phyloP scores from a whole-genome alignment of 2,329 filamentous ascomycete species.

The Tolypocladium inflatum region DNA sequence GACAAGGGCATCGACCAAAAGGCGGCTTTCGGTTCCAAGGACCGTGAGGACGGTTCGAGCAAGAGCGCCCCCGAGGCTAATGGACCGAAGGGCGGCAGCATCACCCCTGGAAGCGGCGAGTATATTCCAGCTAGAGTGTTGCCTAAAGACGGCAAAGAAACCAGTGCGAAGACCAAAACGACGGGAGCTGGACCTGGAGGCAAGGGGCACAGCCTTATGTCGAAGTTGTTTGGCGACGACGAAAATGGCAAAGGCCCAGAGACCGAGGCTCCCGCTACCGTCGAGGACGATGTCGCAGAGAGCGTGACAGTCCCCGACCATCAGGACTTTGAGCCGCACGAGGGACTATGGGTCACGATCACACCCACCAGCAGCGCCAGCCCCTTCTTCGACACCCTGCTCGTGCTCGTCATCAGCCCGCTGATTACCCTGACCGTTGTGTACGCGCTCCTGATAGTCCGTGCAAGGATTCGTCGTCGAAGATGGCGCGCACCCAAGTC shows the following conservation, averaged over 20 bases:
- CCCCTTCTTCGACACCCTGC: slow-evolving; percentile 89
- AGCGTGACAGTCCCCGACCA: slow-evolving; percentile 1
- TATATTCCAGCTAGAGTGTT: slow-evolving; percentile 31
- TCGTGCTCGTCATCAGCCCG: slow-evolving; percentile 94
- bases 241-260: slow-evolving; percentile 15
- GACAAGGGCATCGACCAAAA: slow-evolving; percentile 3
- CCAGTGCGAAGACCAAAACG: background rate
- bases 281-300: slow-evolving; percentile 10
- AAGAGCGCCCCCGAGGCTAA: slow-evolving; percentile 10
- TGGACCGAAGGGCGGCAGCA: slow-evolving; percentile 53
- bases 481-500: slow-evolving; percentile 97
- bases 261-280: slow-evolving; percentile 15
- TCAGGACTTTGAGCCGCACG: slow-evolving; percentile 25
- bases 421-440: slow-evolving; percentile 87
- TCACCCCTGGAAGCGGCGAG: slow-evolving; percentile 64
- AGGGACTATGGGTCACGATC: slow-evolving; percentile 93
- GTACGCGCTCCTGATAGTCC: slow-evolving; percentile 77
- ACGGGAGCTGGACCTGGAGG: slow-evolving; percentile 20
- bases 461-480: slow-evolving; percentile 78
- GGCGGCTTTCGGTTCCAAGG: background rate
- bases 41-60: background rate
- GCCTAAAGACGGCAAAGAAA: slow-evolving; percentile 2
- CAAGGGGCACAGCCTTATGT: slow-evolving; percentile 30
- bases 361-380: slow-evolving; percentile 83
- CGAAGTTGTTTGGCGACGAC: slow-evolving; percentile 40